Base-by-base conservation (phyloP, 345 rosid genomes). In the Erucastrum elatum region DNA sequence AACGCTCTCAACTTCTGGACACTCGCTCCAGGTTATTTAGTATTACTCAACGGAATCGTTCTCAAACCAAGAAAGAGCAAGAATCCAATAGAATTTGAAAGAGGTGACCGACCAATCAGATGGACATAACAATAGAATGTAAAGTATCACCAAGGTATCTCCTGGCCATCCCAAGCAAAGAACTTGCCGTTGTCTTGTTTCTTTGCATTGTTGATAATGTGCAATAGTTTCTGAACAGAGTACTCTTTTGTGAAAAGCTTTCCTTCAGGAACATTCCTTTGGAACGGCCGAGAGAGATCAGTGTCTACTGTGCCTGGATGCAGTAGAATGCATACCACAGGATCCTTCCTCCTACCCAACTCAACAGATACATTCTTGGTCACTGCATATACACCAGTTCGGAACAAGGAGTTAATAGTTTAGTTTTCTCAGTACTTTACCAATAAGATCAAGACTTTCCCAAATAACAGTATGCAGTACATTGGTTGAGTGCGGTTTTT, bases 271-370 rank as follows among this genome's bases (percentile, higher is more conserved):
- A 92, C 94, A 81, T 94, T 88, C 69, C 86, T 88, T 77, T 91
- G 97, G 63, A 92, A 92, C 4, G 97, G 95, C 73, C 80, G 86
- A 0, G 98, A 94, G 11, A 94, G 92, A 83, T 94, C 95, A 9
- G 98, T 91, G 82, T 92, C 97, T 68, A 94, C 98, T 1, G 97
- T 94, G 39, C 97, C 98, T 27, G 98, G 98, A 82, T 92, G 98
- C 84, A 94, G 75, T 31, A 94, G 84, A 76, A 92, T 86, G 88
- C 98, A 90, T 81, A 78, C 80, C 58, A 92, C 68, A 8, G 90
- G 91, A 84, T 94, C 98, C 79, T 84, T 94, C 90, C 33, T 91
- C 34, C 88, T 75, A 7, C 82, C 91, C 76, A 94, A 74, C 86
- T 94, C 98, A 74, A 91, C 89, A 0, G 97, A 83, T 12, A 86